Evolutionary conservation across 2,329 filamentous ascomycete genomes (phyloP).

Genomic region (Pseudofabraea citricarpa): DNA sequence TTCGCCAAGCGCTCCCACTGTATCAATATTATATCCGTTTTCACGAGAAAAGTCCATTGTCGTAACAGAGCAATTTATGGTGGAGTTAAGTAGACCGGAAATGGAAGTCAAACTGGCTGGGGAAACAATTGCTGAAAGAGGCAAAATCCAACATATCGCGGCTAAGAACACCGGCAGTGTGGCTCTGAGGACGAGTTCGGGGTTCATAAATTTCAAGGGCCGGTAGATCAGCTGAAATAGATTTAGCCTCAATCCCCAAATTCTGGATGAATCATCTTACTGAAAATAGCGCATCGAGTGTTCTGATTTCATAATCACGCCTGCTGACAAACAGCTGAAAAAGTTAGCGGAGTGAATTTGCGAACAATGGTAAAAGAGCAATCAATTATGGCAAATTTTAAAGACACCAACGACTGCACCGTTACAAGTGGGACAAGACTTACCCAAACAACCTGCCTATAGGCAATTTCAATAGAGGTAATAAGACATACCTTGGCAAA

Average conservation of each 20-base stretch:
- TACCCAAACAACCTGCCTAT: constrained; percentile 1
- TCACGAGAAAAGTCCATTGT: neutral
- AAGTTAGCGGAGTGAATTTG: neutral
- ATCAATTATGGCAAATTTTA: neutral
- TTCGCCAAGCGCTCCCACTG: neutral
- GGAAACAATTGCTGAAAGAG: neutral
- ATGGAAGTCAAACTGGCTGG: neutral
- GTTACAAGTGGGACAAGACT: neutral
- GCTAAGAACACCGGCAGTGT: constrained; percentile 1
- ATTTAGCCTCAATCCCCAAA: neutral
- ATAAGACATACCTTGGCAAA: neutral
- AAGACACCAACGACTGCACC: neutral
- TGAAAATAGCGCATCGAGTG: neutral
- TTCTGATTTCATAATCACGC: neutral
- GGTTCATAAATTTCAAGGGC: neutral
- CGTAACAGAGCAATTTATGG: neutral
- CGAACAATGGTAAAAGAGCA: neutral
- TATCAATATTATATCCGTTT: neutral
- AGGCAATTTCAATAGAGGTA: neutral
- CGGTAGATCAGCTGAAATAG: neutral
- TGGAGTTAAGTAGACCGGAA: neutral
- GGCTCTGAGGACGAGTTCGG: neutral
- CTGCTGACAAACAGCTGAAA: neutral
- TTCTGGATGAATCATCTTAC: neutral
- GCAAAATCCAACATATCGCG: neutral